phyloP scores from a whole-genome alignment of 768 basidiomycete genomes.

The Trametes punicea region DNA sequence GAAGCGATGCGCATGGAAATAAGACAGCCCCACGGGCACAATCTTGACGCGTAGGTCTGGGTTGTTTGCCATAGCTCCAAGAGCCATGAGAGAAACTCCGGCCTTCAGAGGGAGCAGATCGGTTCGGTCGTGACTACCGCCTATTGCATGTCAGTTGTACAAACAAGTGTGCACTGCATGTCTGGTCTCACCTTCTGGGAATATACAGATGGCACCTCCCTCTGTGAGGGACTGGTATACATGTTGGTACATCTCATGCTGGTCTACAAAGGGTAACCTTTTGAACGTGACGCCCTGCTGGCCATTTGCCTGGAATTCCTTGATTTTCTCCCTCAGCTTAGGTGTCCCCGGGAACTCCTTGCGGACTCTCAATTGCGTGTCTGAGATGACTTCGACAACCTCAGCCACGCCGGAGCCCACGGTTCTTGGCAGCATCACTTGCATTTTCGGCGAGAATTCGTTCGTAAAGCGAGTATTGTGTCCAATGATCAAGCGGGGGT shows the following conservation, averaged over 20 bases:
- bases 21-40: slow-evolving; percentile 54
- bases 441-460: slow-evolving; percentile 74
- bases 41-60: slow-evolving; percentile 85
- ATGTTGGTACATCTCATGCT: slow-evolving; percentile 89
- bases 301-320: slow-evolving; percentile 55
- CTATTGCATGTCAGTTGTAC: slow-evolving; percentile 39
- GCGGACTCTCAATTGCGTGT: slow-evolving; percentile 80
- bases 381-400: slow-evolving; percentile 84
- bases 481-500: slow-evolving; percentile 83
- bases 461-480: slow-evolving; percentile 71
- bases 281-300: slow-evolving; percentile 73
- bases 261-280: slow-evolving; percentile 84
- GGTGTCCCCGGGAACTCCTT: slow-evolving; percentile 77
- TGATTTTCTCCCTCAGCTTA: slow-evolving; percentile 62
- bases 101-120: slow-evolving; percentile 96
- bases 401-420: slow-evolving; percentile 76
- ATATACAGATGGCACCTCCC: slow-evolving; percentile 93
- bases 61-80: slow-evolving; percentile 95
- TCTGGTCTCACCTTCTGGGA: slow-evolving; percentile 80
- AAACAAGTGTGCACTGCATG: slow-evolving; percentile 25
- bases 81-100: slow-evolving; percentile 95
- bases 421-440: slow-evolving; percentile 83
- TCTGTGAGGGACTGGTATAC: slow-evolving; percentile 86
- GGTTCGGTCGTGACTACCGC: slow-evolving; percentile 96
- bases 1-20: slow-evolving; percentile 59